Base-by-base conservation (phyloP, 495 filamentous ascomycete genomes). In the Penicillium ochrochloron region DNA sequence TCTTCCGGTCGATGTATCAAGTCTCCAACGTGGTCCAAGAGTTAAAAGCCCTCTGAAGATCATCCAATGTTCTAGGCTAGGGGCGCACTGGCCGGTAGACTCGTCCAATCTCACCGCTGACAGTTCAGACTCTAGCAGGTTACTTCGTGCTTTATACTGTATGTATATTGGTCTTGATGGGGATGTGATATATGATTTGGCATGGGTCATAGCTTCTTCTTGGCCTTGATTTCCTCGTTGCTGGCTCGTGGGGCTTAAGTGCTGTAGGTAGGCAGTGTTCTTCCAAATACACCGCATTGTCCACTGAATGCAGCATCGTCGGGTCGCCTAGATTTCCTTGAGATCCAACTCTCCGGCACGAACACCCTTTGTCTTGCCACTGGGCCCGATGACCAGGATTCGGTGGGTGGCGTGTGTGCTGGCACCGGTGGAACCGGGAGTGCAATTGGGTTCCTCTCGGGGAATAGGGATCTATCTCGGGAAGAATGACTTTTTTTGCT, bases 41-140 rank as follows among this genome's bases (percentile, higher is more conserved):
- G 21, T 12, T 6, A 17, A 48, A 8, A 25, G 21, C 21, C 44
- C 6, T 23, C 44, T 10, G 11, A 19, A 48, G 57, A 67, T 64
- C 61, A 67, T 60, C 48, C 50, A 41, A 31, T 23, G 50, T 57
- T 42, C 59, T 51, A 41, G 31, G 41, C 23, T 66, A 5, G 21
- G 42, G 21, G 42, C 46, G 60, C n/a, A 65, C 65, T 54, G 54
- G 62, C 59, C 39, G 46, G 55, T 17, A 59, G 64, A 69, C 60
- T 66, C 53, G 57, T 63, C 64, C 56, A 56, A 52, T 52, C 59
- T 66, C 25, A 33, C 42, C 52, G 8, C 31, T 6, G 46, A 64
- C 46, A 44, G 21, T 64, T 64, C 62, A 59, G 33, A 35, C 31
- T 37, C n/a, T 9, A 33, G 31, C 31, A 33, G 31, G 31, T 9